Evolutionary conservation across 1,139 yeast species (phyloP), one percentile per base, ranked within the genome.

Genomic region (Pichia sp.): DNA sequence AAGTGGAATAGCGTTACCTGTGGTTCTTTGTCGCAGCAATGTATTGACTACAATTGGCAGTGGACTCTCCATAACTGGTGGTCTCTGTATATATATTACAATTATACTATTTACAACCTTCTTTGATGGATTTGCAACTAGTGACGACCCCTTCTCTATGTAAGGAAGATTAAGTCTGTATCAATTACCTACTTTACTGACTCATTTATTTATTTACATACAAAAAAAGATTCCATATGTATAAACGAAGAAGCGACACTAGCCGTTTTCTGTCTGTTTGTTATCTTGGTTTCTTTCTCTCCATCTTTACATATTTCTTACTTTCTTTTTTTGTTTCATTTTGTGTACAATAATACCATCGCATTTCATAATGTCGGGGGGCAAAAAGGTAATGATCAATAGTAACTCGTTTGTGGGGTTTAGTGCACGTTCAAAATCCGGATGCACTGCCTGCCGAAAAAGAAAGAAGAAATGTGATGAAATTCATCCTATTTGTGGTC

Each of bases 61-160:
- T 66, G 55, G 73, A 32, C 73, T 86, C 69, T 79, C 89, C 4
- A 69, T 83, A 6, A 52, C 70, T 6, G 96, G 95, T 1, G 95
- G 95, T 2, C 53, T 68, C 1, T 67, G 85, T 48, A 83, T 87
- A 40, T 83, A 80, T 62, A 79, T 80, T 5, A 82, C 95, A 0
- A 85, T 87, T 35, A 77, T 81, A 51, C 73, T 83, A 6, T 87
- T 87, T 61, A 78, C 86, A 29, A 69, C 77, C 50, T 83, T 80
- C 59, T 86, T 87, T 62, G 85, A 81, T 52, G 79, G 73, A 38
- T 61, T 72, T 7, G 12, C 40, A 2, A 79, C 74, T 37, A 79
- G 76, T 6, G 61, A 69, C 6, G 71, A 67, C 38, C 65, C 62
- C 10, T 60, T 65, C 32, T 36, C 45, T 16, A 34, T 48, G 48